Percentiles rank a stretch among this genome's conserved stretches.
These are phyloP conservation scores for Phytophthora sojae DNA, from an alignment of 352 stramenopile species.

Conservation along the genomic window DNA sequence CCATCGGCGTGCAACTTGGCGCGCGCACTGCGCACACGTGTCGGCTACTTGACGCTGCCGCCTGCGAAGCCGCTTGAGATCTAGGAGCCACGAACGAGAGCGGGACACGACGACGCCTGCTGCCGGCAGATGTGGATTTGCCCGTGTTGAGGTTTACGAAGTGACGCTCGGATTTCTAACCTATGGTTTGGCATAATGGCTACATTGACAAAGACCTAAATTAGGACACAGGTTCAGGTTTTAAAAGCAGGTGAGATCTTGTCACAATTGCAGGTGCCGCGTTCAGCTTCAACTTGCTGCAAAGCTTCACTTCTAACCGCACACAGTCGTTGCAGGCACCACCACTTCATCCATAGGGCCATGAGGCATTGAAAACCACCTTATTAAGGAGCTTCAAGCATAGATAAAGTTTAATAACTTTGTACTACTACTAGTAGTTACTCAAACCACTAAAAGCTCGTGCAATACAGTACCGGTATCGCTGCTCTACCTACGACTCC, in stretches of 20 bases:
- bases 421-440: too few species aligned
- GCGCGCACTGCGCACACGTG: not conserved
- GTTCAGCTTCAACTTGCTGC: not conserved
- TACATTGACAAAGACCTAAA: not conserved
- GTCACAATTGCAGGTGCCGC: not conserved
- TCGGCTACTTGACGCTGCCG: constrained; percentile 5
- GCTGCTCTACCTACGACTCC: too few species aligned
- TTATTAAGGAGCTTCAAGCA: too few species aligned
- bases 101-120: constrained; percentile 5
- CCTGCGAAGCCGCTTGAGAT: not conserved
- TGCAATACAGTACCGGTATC: too few species aligned
- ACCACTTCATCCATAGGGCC: too few species aligned
- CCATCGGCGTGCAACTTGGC: constrained; percentile 26
- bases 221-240: not conserved
- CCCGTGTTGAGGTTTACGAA: not conserved
- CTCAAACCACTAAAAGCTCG: too few species aligned
- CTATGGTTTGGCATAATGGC: not conserved
- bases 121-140: constrained; percentile 11
- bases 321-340: too few species aligned
- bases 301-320: not conserved
- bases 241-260: not conserved
- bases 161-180: not conserved
- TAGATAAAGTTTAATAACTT: too few species aligned
- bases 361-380: too few species aligned
- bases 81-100: constrained; percentile 5